Conservation (phyloP, 2,329 filamentous ascomycete species). For the Pseudogymnoascus sp. region DNA sequence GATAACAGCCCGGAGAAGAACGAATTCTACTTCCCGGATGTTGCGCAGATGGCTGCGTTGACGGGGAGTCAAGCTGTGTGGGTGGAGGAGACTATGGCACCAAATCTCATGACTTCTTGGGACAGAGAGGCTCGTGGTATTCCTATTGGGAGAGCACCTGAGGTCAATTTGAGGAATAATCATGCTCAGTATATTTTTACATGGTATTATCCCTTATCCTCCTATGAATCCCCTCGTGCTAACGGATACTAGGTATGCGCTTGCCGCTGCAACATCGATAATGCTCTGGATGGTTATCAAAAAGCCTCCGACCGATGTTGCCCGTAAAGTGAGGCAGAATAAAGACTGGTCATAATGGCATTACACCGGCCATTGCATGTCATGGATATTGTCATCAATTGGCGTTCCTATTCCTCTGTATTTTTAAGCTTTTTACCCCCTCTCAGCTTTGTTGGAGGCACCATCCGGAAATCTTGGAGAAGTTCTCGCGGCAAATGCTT, state of each 20-base stretch:
- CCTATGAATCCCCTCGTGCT: not conserved
- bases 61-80: constrained; percentile 82
- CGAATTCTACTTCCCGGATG: constrained; percentile 93
- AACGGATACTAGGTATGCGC: constrained; percentile 63
- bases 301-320: constrained; percentile 69
- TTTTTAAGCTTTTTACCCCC: constrained; percentile 18
- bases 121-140: constrained; percentile 75
- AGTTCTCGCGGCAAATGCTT: constrained; percentile 76
- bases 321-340: constrained; percentile 69
- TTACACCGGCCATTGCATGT: constrained; percentile 11
- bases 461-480: constrained; percentile 74
- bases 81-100: constrained; percentile 92
- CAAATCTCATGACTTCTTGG: constrained; percentile 69
- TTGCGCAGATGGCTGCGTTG: constrained; percentile 79
- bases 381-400: constrained; percentile 25
- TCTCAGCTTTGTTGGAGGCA: constrained; percentile 47
- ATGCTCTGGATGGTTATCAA: constrained; percentile 96
- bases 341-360: constrained; percentile 58
- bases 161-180: constrained; percentile 93
- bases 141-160: constrained; percentile 79
- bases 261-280: constrained; percentile 76
- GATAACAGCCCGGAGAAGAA: constrained; percentile 76
- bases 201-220: constrained; percentile 57
- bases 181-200: constrained; percentile 98
- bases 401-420: constrained; percentile 12